These are phyloP conservation scores for Chrysosporium queenslandicum DNA, from an alignment of 2,329 filamentous ascomycete genomes.

Conservation along the genomic window DNA sequence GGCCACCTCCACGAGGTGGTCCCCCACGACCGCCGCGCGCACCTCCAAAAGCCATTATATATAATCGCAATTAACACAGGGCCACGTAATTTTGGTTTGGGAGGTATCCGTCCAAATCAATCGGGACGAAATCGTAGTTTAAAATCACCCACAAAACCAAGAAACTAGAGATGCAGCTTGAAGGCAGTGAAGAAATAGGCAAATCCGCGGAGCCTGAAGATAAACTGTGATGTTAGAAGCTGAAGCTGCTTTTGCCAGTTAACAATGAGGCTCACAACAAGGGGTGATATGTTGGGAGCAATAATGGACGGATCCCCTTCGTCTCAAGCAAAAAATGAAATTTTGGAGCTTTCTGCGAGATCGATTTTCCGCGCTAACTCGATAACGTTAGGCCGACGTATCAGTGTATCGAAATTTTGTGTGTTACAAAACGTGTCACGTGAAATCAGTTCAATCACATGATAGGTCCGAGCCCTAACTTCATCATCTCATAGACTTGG, in stretches of 20 bases:
- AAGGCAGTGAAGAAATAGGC: not conserved
- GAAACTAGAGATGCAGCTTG: not conserved
- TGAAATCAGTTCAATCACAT: not conserved
- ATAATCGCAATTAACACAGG: not conserved
- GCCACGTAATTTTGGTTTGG: not conserved
- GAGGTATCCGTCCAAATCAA: not conserved
- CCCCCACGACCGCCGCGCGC: slow-evolving; percentile 19
- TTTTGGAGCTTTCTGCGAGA: slow-evolving; percentile 7
- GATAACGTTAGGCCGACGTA: not conserved
- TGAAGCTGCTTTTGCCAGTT: not conserved
- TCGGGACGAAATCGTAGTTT: not conserved
- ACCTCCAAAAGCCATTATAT: slow-evolving; percentile 20
- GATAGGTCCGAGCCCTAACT: slow-evolving; percentile 5
- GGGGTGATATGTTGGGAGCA: not conserved
- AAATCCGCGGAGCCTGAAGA: not conserved
- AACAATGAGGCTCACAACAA: not conserved
- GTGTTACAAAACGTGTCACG: not conserved
- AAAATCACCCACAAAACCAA: not conserved
- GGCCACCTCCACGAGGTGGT: slow-evolving; percentile 18
- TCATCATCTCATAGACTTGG: no score
- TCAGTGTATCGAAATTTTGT: slow-evolving; percentile 3
- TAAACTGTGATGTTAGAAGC: not conserved
- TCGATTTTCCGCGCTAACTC: slow-evolving; percentile 1
- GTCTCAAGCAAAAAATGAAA: slow-evolving; percentile 11
- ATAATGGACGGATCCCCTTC: not conserved